Evolutionary conservation across 2,329 filamentous ascomycete genomes (phyloP), one percentile per base, ranked within the genome.

Genomic region (Aspergillus cejpii): DNA sequence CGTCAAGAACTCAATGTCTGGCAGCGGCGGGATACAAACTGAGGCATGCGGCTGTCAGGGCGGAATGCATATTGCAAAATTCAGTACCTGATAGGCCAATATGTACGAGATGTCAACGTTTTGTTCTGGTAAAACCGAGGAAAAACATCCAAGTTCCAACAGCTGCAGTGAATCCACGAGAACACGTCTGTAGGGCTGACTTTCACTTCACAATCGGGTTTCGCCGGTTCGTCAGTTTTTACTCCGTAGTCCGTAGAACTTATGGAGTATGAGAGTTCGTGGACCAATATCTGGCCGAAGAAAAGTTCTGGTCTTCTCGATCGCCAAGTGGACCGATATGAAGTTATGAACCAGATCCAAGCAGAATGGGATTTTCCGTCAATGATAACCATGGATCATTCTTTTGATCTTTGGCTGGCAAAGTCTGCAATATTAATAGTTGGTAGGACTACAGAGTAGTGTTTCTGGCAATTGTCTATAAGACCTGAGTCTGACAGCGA

Each of bases 1-100:
- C 2, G 58, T 70, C 4, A 61, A 56, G 14, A 81, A 81, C 58
- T 65, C 72, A 0, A 57, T 79, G 44, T 79, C 77, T 20, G 67
- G 68, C 5, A 69, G n/a, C n/a, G n/a, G n/a, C n/a, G n/a, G n/a
- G n/a, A n/a, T n/a, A n/a, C n/a, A n/a, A n/a, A n/a, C 6, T 15
- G 15, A 10, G 10, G 14, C 4, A 17, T 34, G 5, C 3, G 10
- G 10, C 15, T 34, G 10, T 17, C 31, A 17, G 10, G 15, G 14
- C 14, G 17, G 31, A 17, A 34, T 20, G 15, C 31, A 19, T 34
- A 7, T 34, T 34, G 17, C 31, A 34, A 20, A 34, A 6, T 34
- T 34, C 17, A 34, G 15, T 2, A 34, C 10, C 31, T 20, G 10
- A 20, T 12, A 34, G 15, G 15, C 5, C 1, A 17, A 34, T 24